Evolutionary conservation across 352 stramenopile species (phyloP), one percentile per base, ranked within the genome.

Genomic region (Elongisporangium prolatum): DNA sequence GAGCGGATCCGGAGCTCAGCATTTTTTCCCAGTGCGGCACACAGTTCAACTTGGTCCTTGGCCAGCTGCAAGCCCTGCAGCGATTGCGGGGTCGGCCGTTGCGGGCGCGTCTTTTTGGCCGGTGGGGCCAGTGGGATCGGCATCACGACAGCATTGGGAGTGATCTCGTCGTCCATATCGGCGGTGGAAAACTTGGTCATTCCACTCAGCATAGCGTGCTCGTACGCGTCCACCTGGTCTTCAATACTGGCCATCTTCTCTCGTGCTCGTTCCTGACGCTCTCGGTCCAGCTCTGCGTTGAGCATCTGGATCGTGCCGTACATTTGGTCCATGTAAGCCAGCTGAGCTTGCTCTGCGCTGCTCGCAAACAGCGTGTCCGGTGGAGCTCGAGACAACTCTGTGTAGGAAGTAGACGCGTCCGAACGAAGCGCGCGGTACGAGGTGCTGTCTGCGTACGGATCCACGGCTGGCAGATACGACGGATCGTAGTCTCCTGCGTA

Each of bases 291-390:
- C 53, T 87, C 74, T 0, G 68, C 63, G 17, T 73, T 85, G 13
- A 86, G 38, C 22, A 67, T 28, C 57, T 78, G 75, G 56, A 90
- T 86, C 3, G 71, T 82, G 18, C 58, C 73, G 63, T 86, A 84
- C 72, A 90, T 88, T 49, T 87, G 67, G 52, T 90, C 77, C 80
- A 90, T 90, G 55, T 86, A 86, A 17, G 65, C 66, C 24, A 86
- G 67, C 28, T 90, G 77, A 3, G 59, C 60, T 18, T 74, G 68
- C 51, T 84, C 61, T 10, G 67, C 68, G 7, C 67, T 61, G 11
- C 56, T 58, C 4, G 56, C 44, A 28, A 63, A 66, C 11, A 64
- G 40, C 13, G 48, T 18, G 9, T 60, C 56, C 2, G 67, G 48
- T 25, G 51, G 6, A 10, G 49, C 21, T 13, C 50, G 63, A 0